Conservation (phyloP, 2,329 filamentous ascomycete genomes). For the Monilinia polystroma region DNA sequence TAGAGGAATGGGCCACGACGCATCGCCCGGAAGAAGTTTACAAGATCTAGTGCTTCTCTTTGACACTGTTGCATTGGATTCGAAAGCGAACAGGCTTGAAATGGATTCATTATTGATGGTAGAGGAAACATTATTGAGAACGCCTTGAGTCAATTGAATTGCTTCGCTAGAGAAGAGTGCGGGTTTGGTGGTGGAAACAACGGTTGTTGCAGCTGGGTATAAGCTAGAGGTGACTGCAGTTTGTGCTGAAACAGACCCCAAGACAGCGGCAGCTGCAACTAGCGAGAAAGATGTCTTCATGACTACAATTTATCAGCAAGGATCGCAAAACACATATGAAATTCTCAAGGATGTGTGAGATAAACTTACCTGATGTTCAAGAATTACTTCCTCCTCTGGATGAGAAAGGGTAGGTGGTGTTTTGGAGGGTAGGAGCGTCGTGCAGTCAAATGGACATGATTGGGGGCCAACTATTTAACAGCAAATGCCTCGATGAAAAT, state of each 20-base stretch:
- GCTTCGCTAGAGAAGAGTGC: slow-evolving; percentile 25
- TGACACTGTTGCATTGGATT: background rate
- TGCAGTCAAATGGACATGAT: background rate
- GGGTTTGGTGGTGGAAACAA: background rate
- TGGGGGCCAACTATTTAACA: slow-evolving; percentile 1
- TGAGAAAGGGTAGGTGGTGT: background rate
- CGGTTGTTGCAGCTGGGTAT: background rate
- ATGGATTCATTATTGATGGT: slow-evolving; percentile 24
- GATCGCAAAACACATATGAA: background rate
- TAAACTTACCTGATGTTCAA: background rate
- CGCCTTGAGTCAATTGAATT: slow-evolving; percentile 30
- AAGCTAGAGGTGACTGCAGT: background rate
- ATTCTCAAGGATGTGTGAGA: background rate
- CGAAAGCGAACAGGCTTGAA: slow-evolving; percentile 25
- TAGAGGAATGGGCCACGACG: slow-evolving; percentile 48
- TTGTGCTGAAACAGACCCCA: slow-evolving; percentile 10
- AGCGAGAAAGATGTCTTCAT: slow-evolving; percentile 1
- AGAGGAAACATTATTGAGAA: slow-evolving; percentile 27
- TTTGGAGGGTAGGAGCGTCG: background rate
- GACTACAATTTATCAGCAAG: slow-evolving; percentile 8
- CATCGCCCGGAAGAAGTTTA: slow-evolving; percentile 34
- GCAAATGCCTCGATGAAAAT: background rate
- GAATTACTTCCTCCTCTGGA: background rate
- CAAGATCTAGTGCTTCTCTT: slow-evolving; percentile 23
- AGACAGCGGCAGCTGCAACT: background rate